Percentiles rank a stretch among this genome's conserved stretches.
phyloP scores from a whole-genome alignment of 2,329 filamentous ascomycete genomes.

The Penicillium expansum region DNA sequence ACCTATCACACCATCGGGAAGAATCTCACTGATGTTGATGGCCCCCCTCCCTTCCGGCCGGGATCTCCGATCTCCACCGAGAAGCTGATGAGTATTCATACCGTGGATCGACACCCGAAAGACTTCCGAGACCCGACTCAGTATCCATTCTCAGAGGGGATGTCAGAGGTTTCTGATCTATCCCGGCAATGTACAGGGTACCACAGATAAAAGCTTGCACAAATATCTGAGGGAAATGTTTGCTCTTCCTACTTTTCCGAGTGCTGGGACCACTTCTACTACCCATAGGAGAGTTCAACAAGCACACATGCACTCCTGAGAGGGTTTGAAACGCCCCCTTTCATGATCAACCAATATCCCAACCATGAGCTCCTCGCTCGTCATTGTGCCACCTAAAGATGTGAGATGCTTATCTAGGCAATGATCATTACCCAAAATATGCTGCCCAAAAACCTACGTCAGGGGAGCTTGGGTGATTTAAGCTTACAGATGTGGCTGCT shows the following conservation, averaged over 20 bases:
- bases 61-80: background rate
- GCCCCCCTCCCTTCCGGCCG: background rate
- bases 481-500: slow-evolving; percentile 6
- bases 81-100: background rate
- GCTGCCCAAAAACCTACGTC: slow-evolving; percentile 2
- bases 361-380: slow-evolving; percentile 11
- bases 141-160: background rate
- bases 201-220: background rate
- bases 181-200: slow-evolving; percentile 4
- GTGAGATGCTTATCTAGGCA: background rate
- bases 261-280: background rate
- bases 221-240: background rate
- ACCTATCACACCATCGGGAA: background rate
- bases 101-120: no score
- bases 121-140: background rate
- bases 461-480: background rate
- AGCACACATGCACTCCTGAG: slow-evolving; percentile 1
- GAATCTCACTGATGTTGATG: background rate
- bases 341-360: slow-evolving; percentile 16
- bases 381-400: slow-evolving; percentile 21
- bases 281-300: background rate
- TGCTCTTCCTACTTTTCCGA: background rate
- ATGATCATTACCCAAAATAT: background rate
- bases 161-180: background rate
- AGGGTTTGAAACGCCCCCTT: background rate